Evolutionary conservation across 345 rosid genomes (phyloP), one percentile per base, ranked within the genome.

Genomic region (Boechera divaricarpa): DNA sequence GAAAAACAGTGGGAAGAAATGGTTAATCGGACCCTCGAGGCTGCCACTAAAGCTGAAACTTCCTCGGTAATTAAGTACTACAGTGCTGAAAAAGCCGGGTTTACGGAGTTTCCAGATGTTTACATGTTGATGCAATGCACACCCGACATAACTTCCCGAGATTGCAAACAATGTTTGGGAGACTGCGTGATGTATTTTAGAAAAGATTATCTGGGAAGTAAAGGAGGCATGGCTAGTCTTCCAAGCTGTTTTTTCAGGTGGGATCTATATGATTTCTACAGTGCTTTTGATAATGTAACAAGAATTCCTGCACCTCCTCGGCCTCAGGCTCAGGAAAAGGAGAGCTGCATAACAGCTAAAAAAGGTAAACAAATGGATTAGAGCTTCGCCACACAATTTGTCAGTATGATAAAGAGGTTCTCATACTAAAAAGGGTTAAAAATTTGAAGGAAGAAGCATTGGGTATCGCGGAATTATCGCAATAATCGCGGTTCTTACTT

Each of bases 161-260:
- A 76, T 32, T 86, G 87, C 7, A 45, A 12, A 2, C 0, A 0
- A 47, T 86, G 89, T 49, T 60, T 86, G 10, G 26, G 13, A 7
- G 6, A 45, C 7, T 39, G 41, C 7, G 77, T 53, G 0, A 24
- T 5, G 2, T 3, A 5, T 4, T 76, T 33, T 28, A 44, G 26
- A 35, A 36, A 82, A 83, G 71, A 21, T 12, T 0, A 12, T 56
- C 0, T 7, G 2, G 77, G 79, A 24, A 60, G 10, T 16, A 57
- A 26, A 60, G 92, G 92, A 5, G 86, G 89, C 16, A 49, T 4
- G 11, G 69, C 36, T 56, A 13, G 18, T 79, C 49, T 4, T 5
- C 88, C 87, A 0, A 88, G 71, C 47, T 88, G 89, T 48, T 13
- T 33, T 24, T 69, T 83, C 64, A 66, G 84, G 33, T 84, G 85